Base-by-base conservation (phyloP, 1,139 yeast genomes). In the Yamadazyma taylorii region DNA sequence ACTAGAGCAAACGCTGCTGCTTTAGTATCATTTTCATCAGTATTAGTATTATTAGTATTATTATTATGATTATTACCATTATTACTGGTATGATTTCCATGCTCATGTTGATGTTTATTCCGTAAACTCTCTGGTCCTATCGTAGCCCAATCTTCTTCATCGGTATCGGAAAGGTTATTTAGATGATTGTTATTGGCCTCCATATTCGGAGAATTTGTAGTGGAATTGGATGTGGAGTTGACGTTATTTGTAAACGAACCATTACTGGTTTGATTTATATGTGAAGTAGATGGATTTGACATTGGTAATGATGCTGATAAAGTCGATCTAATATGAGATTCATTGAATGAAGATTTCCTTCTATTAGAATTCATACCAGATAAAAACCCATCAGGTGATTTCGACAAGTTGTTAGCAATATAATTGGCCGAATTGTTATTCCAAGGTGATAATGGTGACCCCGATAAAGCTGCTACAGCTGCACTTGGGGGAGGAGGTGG, bases 131-230 rank as follows among this genome's bases (percentile, higher is more conserved):
- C 83, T 0, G 96, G 88, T 1, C 96, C 97, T 37, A 89, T 83
- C 0, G 88, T 68, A 45, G 81, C 86, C 97, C 97, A 89, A 61
- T 89, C 97, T 58, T 89, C 97, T 55, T 90, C 97, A 60, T 89
- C 97, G 0, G 96, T 87, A 51, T 86, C 75, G 36, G 68, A 61
- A 34, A 48, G 46, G 29, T 42, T 49, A 29, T 34, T 34, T 11
- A 36, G 33, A 12, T 27, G 24, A 19, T 32, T 17, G 17, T 33
- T 39, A 3, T 32, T 27, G 19, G 27, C 16, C n/a, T 28, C 30
- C 25, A 27, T 24, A 14, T 24, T 26, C 11, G 34, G 19, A 12
- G 33, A 30, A 17, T 32, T 34, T n/a, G 32, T 31, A 16, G 22
- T 19, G 14, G 35, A 26, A 15, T 27, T 29, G 31, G 30, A 30